Evolutionary conservation across 1,284 basidiomycete genomes (phyloP).

Genomic region (Termitomyces sp.): DNA sequence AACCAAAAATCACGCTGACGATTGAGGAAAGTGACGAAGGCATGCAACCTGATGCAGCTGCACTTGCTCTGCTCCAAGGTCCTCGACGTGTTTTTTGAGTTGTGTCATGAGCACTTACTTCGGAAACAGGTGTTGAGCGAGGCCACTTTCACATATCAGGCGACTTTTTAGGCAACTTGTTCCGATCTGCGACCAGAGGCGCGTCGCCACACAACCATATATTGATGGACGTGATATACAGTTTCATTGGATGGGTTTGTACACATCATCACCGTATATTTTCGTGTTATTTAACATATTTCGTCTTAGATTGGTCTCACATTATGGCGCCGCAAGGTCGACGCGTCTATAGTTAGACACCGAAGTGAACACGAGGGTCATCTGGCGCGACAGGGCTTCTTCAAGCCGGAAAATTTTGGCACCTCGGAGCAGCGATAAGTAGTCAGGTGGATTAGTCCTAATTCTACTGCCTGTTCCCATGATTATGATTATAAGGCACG

Average conservation of each 20-base stretch:
- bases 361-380: constrained; percentile 45
- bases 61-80: constrained; percentile 63
- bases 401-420: constrained; percentile 10
- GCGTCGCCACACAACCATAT: constrained; percentile 61
- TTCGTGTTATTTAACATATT: background rate
- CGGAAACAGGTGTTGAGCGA: constrained; percentile 51
- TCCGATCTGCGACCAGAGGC: constrained; percentile 68
- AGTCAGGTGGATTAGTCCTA: constrained; percentile 2
- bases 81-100: constrained; percentile 4
- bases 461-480: background rate
- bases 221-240: constrained; percentile 47
- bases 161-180: constrained; percentile 64
- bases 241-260: constrained; percentile 38
- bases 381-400: constrained; percentile 33
- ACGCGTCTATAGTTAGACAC: constrained; percentile 41
- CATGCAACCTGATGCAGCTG: constrained; percentile 63
- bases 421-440: background rate
- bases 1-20: constrained; percentile 75
- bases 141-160: constrained; percentile 76
- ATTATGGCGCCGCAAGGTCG: constrained; percentile 50
- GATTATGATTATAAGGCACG: constrained; percentile 1
- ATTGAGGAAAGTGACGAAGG: constrained; percentile 80
- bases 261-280: constrained; percentile 5
- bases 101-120: background rate
- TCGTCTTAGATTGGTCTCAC: constrained; percentile 39